Conservation (phyloP, 176 grass and related monocot species). For the Lolium perenne region DNA sequence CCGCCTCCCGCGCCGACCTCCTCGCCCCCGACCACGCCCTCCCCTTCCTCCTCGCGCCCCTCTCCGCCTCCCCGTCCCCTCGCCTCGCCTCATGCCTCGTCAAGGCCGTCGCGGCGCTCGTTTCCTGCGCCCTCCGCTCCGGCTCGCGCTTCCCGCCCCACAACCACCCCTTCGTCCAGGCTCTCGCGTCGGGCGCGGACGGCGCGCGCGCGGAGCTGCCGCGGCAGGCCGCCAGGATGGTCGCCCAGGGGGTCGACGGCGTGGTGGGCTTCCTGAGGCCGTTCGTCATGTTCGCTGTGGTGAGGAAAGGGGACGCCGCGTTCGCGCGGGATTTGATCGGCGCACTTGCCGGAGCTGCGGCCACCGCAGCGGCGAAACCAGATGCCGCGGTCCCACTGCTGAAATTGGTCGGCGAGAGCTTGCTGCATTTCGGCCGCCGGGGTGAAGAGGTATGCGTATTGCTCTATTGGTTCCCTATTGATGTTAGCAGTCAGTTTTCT, state of each 20-base stretch:
- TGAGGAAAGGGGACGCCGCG: constrained; percentile 50
- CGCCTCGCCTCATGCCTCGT: constrained; percentile 46
- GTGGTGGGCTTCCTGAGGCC: constrained; percentile 56
- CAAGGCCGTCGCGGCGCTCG: constrained; percentile 54
- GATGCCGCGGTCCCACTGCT: constrained; percentile 45
- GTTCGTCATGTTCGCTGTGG: constrained; percentile 59
- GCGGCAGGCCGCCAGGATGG: constrained; percentile 60
- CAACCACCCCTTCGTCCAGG: constrained; percentile 74
- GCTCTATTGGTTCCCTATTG: neutral
- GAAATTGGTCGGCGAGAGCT: constrained; percentile 60
- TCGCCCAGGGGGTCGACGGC: constrained; percentile 41
- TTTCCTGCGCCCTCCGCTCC: constrained; percentile 47
- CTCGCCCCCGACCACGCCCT: constrained; percentile 34
- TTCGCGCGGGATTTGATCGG: constrained; percentile 64
- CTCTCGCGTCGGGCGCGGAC: constrained; percentile 44
- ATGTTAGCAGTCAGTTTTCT: neutral
- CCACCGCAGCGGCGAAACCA: constrained; percentile 28
- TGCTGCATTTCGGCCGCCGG: constrained; percentile 55
- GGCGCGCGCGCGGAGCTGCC: constrained; percentile 50
- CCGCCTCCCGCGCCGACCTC: constrained; percentile 46
- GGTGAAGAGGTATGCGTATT: constrained; percentile 43
- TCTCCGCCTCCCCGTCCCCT: constrained; percentile 40
- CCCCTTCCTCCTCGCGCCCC: constrained; percentile 48
- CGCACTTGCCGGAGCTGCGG: constrained; percentile 44
- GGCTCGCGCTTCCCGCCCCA: constrained; percentile 34